Conservation (phyloP, 345 rosid species). For the Lepidium aucheri region DNA sequence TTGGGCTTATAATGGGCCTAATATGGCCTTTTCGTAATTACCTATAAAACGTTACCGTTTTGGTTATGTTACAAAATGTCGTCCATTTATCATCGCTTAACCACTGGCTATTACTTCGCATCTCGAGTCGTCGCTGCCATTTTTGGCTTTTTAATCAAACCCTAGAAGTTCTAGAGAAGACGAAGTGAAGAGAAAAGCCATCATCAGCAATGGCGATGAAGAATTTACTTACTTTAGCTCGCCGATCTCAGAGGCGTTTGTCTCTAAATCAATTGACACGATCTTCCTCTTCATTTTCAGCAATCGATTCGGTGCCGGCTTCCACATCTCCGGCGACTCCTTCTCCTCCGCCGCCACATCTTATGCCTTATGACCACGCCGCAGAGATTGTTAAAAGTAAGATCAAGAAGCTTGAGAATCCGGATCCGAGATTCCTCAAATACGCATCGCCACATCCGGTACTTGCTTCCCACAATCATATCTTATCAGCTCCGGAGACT, state of each 20-base stretch:
- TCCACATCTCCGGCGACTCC: constrained; percentile 21
- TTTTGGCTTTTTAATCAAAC: constrained; percentile 20
- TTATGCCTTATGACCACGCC: constrained; percentile 75
- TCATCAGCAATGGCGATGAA: constrained; percentile 38
- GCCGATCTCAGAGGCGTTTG: constrained; percentile 43
- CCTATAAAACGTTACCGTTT: not conserved
- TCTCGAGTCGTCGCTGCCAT: constrained; percentile 24
- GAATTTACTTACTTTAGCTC: constrained; percentile 43
- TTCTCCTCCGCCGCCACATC: constrained; percentile 49
- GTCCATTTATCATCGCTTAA: not conserved
- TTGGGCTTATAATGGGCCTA: not conserved
- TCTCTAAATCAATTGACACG: constrained; percentile 28
- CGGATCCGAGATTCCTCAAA: constrained; percentile 83
- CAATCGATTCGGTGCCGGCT: constrained; percentile 26
- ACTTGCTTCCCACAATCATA: constrained; percentile 55
- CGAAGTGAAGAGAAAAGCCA: constrained; percentile 12
- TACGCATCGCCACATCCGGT: constrained; percentile 84
- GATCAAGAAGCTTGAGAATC: constrained; percentile 60
- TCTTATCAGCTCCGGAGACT: constrained; percentile 85
- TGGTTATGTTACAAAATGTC: not conserved
- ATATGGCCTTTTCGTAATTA: not conserved
- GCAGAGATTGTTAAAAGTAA: constrained; percentile 57
- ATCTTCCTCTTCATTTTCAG: constrained; percentile 37
- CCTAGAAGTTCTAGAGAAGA: no score
- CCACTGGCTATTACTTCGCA: constrained; percentile 16